These are phyloP conservation scores for Yarrowia sp. DNA, from an alignment of 805 yeast species.

Conservation along the genomic window DNA sequence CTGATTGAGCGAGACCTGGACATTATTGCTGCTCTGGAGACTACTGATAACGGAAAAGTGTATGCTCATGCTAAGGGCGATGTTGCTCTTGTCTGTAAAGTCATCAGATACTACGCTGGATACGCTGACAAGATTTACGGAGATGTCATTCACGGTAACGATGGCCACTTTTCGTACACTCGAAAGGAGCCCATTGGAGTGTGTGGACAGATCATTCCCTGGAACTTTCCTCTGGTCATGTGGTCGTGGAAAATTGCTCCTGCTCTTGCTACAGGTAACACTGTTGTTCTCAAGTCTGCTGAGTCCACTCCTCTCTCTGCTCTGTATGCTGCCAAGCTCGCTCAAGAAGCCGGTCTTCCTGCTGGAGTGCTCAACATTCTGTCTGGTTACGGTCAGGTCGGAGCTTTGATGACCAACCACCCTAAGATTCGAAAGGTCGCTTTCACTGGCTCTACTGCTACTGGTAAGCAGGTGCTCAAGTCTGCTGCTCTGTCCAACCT, in stretches of 20 bases:
- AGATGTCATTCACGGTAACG: constrained; percentile 57
- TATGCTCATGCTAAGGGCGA: constrained; percentile 43
- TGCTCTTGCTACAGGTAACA: constrained; percentile 77
- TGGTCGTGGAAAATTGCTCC: constrained; percentile 82
- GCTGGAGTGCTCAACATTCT: constrained; percentile 72
- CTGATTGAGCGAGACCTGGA: constrained; percentile 71
- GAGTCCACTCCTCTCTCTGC: constrained; percentile 74
- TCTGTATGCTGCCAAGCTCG: constrained; percentile 56
- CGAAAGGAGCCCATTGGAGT: constrained; percentile 66
- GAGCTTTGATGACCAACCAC: constrained; percentile 63
- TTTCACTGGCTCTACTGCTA: constrained; percentile 89
- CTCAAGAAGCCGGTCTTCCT: constrained; percentile 68
- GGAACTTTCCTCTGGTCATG: constrained; percentile 72
- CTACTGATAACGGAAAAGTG: constrained; percentile 89
- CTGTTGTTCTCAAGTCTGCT: constrained; percentile 67
- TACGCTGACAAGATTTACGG: constrained; percentile 63
- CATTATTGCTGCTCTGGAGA: constrained; percentile 73
- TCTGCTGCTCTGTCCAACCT: constrained; percentile 67
- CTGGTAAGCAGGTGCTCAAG: constrained; percentile 77
- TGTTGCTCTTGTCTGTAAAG: constrained; percentile 53
- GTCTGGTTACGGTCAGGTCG: constrained; percentile 67
- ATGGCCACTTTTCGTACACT: constrained; percentile 63
- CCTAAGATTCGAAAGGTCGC: constrained; percentile 77
- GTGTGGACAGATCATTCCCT: constrained; percentile 67
- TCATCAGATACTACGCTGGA: constrained; percentile 67